phyloP scores from a whole-genome alignment of 306 rosid genomes.

The Albizia julibrissin region DNA sequence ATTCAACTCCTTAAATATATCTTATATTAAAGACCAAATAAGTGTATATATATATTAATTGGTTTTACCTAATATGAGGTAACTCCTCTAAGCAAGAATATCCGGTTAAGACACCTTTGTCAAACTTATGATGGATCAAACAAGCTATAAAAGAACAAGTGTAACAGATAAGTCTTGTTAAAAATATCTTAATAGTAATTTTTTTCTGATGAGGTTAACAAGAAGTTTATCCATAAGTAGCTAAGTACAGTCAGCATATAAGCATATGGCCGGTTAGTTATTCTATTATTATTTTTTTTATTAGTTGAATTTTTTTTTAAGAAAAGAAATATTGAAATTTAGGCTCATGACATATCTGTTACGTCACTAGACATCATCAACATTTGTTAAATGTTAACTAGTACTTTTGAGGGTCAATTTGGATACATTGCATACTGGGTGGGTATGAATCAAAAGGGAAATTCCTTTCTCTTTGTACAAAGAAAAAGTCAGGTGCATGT shows the following conservation, averaged over 20 bases:
- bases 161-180: not conserved
- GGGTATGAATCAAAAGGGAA: slow-evolving; percentile 33
- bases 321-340: not conserved
- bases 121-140: not conserved
- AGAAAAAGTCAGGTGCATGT: slow-evolving; percentile 29
- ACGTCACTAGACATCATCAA: slow-evolving; percentile 42
- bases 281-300: not conserved
- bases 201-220: not conserved
- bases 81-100: not conserved
- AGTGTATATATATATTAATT: no score
- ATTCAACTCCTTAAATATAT: no score
- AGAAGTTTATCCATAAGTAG: not conserved
- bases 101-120: no score
- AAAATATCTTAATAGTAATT: not conserved
- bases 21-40: no score
- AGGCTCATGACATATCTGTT: slow-evolving; percentile 33
- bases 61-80: not conserved
- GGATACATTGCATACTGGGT: slow-evolving; percentile 20
- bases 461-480: slow-evolving; percentile 19
- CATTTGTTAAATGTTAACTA: slow-evolving; percentile 26
- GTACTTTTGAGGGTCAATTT: slow-evolving; percentile 14
- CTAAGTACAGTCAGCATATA: not conserved
- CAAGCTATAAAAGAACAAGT: not conserved
- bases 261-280: not conserved
- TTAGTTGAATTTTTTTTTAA: not conserved